Conservation (phyloP, 2,329 filamentous ascomycete genomes). For the Trichoderma brevicompactum region DNA sequence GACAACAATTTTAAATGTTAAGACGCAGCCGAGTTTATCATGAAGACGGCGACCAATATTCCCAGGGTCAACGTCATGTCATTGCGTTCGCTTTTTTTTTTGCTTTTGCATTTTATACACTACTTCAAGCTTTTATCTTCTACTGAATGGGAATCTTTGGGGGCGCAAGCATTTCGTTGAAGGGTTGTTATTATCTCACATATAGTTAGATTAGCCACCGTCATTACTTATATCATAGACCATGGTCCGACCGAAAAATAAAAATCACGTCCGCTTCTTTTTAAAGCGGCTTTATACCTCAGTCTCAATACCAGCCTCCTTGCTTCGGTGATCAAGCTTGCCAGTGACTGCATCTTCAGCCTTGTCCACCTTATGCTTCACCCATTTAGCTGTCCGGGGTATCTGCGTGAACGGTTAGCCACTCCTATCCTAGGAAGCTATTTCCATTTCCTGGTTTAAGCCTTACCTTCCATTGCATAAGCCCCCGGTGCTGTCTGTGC, state of each 20-base stretch:
- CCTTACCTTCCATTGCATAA: constrained; percentile 71
- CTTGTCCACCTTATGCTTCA: constrained; percentile 58
- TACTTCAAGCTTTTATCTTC: not conserved
- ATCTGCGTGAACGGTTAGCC: constrained; percentile 35
- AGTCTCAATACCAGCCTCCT: constrained; percentile 66
- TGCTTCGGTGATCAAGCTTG: constrained; percentile 63
- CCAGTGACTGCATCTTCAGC: constrained; percentile 62
- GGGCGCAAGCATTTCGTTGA: not conserved
- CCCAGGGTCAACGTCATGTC: not conserved
- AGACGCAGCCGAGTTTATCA: not conserved
- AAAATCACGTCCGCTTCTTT: constrained; percentile 7
- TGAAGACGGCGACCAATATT: not conserved
- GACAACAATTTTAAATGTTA: constrained; percentile 7
- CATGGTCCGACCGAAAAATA: not conserved
- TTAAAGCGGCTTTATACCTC: constrained; percentile 57
- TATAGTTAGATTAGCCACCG: constrained; percentile 9
- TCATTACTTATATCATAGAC: constrained; percentile 17
- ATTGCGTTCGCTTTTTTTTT: not conserved
- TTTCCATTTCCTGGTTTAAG: not conserved
- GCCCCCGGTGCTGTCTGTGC: constrained; percentile 67
- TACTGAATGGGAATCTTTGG: constrained; percentile 3
- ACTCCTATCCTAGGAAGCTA: not conserved
- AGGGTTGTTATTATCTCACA: constrained; percentile 16
- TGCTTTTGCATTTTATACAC: not conserved
- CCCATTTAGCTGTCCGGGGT: constrained; percentile 54